Evolutionary conservation across 2,329 filamentous ascomycete species (phyloP), one percentile per base, ranked within the genome.

Genomic region (Aureobasidium sp.): DNA sequence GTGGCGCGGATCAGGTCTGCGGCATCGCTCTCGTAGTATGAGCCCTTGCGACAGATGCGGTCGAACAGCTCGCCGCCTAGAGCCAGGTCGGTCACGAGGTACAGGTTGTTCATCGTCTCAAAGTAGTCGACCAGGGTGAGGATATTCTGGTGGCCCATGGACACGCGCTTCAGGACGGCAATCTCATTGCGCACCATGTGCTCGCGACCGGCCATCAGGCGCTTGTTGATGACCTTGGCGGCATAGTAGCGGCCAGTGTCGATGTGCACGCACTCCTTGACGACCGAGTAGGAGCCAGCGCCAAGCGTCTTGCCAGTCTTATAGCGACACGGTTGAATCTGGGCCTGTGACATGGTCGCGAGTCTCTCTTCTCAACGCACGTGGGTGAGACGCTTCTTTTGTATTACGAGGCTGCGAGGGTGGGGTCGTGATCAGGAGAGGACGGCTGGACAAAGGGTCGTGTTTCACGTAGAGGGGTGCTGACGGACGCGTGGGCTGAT

Each of bases 181-280:
- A 99, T 99, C 78, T 99, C 94, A 74, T 99, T 99, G 65, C 94
- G 89, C 71, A 97, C 94, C 94, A 99, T 99, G 76, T 97, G 94
- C 78, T 99, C 94, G 68, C 94, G 84, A 37, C 94, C 94, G 7
- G 91, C 90, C 94, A 99, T 99, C 68, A 99, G 80, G 63, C 93
- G 84, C 82, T 99, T 99, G 79, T 99, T 99, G 77, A 99, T 99
- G 66, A 99, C 94, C 76, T 99, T 99, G 65, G 94, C 93, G 31
- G 94, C 94, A 86, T 97, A 99, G 77, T 97, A 97, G 67, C 92
- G 87, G 49, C 93, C 93, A 0, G 94, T 97, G 70, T 97, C 93
- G 71, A 97, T 97, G 75, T 99, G 94, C 31, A 97, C 92, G 74
- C 94, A 99, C 79, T 99, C 94, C 76, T 97, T 97, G 66, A 99